Conservation (phyloP, 2,329 filamentous ascomycete species). For the Monilinia laxa region DNA sequence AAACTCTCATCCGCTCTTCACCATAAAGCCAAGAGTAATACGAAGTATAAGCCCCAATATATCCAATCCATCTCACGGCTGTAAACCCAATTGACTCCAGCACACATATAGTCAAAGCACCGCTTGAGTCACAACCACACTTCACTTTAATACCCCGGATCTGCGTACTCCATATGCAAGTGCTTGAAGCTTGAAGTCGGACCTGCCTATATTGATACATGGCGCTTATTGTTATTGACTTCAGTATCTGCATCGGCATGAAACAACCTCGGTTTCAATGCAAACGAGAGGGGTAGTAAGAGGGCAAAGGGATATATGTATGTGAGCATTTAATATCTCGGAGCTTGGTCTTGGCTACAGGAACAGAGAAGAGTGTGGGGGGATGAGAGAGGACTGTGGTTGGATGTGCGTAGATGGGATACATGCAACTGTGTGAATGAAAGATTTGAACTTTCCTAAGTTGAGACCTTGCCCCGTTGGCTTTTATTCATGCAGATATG, state of each 20-base stretch:
- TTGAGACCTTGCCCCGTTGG: background rate
- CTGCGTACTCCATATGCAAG: background rate
- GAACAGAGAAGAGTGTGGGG: background rate
- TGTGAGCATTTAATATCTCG: background rate
- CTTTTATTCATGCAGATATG: background rate
- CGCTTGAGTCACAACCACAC: too few relatives aligned
- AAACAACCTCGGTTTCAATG: background rate
- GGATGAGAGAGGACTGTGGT: background rate
- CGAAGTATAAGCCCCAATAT: background rate
- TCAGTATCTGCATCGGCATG: background rate
- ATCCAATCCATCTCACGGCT: background rate
- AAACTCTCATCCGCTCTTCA: background rate
- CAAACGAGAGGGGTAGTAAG: background rate
- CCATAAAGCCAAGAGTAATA: background rate
- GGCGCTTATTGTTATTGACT: background rate
- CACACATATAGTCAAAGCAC: too few relatives aligned
- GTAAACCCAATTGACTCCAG: too few relatives aligned
- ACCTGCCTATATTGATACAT: slow-evolving; percentile 7
- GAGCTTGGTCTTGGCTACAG: background rate
- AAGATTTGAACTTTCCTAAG: slow-evolving; percentile 1
- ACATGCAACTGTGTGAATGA: background rate
- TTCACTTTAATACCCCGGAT: background rate
- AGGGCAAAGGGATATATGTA: background rate
- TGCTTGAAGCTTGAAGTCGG: background rate
- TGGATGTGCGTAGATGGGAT: background rate